Evolutionary conservation across 2,329 filamentous ascomycete genomes (phyloP), one percentile per base, ranked within the genome.

Genomic region (Aspergillus versicolor): DNA sequence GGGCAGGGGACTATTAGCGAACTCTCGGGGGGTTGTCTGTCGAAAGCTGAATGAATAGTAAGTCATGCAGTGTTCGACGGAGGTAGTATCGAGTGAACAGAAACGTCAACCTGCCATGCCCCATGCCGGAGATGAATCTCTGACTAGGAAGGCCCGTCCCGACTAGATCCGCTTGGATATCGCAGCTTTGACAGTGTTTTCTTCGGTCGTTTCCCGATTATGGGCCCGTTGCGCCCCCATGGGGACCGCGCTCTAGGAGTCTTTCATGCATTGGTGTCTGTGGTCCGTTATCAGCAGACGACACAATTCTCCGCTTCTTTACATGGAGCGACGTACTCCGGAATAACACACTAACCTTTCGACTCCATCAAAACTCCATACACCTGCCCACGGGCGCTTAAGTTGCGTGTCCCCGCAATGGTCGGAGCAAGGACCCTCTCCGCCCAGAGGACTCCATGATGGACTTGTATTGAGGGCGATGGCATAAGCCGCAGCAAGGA

Each of bases 281-380:
- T 50, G 27, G n/a, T 40, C 32, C 40, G 24, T 52, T 52, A 41
- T 45, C 46, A 38, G 49, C 22, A 38, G 42, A 19, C n/a, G 12
- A 13, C 34, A 19, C 32, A 46, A 41, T 56, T 27, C 47, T 49
- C 54, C 54, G 43, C 54, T 52, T 52, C 47, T 21, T 37, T 7
- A 56, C 41, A 50, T 50, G 15, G 8, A 50, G 11, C 19, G 27
- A 37, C 8, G 17, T 48, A 32, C 37, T 42, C 41, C 27, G 27
- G 9, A 30, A 30, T 30, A 30, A 4, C 27, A 30, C 27, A 17
- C 27, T 41, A 22, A 24, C 21, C 22, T 41, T 50, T 30, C 34
- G 24, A 38, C 47, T 46, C 32, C 48, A 41, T 40, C 15, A 27
- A 45, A 51, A 44, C 34, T 50, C 22, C 41, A 24, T 40, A 24